These are phyloP conservation scores for Achaetomiella virescens DNA, from an alignment of 495 filamentous ascomycete genomes.

Conservation along the genomic window DNA sequence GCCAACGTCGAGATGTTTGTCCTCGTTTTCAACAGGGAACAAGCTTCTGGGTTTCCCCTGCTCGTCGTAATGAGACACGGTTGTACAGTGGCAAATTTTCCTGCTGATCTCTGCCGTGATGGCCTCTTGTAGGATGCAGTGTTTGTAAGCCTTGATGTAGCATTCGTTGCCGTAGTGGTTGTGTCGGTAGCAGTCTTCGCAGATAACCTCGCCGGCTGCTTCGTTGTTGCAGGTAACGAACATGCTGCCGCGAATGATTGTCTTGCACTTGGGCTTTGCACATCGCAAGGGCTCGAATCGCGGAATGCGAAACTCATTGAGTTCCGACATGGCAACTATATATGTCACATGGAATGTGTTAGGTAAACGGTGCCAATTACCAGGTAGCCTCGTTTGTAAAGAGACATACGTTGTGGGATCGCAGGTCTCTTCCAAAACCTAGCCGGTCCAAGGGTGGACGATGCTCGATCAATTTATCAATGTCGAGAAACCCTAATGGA, in stretches of 20 bases:
- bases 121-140: slow-evolving; percentile 11
- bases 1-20: not conserved
- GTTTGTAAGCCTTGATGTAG: slow-evolving; percentile 30
- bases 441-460: slow-evolving; percentile 20
- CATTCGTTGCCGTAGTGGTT: not conserved
- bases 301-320: slow-evolving; percentile 16
- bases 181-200: slow-evolving; percentile 20
- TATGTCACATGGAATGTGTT: not conserved
- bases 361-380: not conserved
- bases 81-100: slow-evolving; percentile 24
- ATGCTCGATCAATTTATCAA: slow-evolving; percentile 35
- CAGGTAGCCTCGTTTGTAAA: too few relatives aligned
- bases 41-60: slow-evolving; percentile 7
- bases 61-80: slow-evolving; percentile 17
- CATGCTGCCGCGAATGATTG: slow-evolving; percentile 28
- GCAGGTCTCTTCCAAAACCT: slow-evolving; percentile 24
- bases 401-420: slow-evolving; percentile 21
- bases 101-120: slow-evolving; percentile 17
- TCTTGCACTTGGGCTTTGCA: slow-evolving; percentile 11
- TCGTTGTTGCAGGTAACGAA: slow-evolving; percentile 15
- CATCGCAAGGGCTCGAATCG: slow-evolving; percentile 19
- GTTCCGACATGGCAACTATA: slow-evolving; percentile 4
- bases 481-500: slow-evolving; percentile 36
- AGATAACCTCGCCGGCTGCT: slow-evolving; percentile 6
- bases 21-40: slow-evolving; percentile 20